These are phyloP conservation scores for Alternaria longipes DNA, from an alignment of 2,329 filamentous ascomycete genomes.

Conservation along the genomic window DNA sequence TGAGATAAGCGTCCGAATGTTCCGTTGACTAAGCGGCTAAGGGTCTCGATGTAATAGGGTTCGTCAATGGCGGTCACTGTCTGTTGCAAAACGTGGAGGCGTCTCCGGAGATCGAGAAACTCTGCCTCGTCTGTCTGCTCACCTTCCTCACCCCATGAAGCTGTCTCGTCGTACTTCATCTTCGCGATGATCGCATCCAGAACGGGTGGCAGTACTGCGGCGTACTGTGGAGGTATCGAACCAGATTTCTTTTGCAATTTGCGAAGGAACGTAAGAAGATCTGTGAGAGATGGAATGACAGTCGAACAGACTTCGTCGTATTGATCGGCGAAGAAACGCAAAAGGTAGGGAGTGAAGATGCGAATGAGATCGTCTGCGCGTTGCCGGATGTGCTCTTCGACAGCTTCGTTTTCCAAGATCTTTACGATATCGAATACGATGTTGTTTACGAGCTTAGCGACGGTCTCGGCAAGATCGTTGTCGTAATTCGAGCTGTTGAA, in stretches of 20 bases:
- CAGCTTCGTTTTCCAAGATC: conserved; percentile 76
- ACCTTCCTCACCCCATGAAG: conserved; percentile 90
- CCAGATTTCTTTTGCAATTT: conserved; percentile 73
- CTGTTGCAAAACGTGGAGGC: conserved; percentile 90
- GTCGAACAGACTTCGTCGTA: conserved; percentile 98
- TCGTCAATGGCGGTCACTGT: conserved; percentile 91
- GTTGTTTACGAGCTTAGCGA: conserved; percentile 94
- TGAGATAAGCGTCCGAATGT: conserved; percentile 85
- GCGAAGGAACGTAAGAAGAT: conserved; percentile 88
- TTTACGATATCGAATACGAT: conserved; percentile 87
- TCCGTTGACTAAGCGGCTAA: conserved; percentile 86
- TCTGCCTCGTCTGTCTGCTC: conserved; percentile 97
- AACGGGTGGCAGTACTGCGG: conserved; percentile 85
- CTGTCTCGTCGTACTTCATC: conserved; percentile 97
- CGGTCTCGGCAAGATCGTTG: conserved; percentile 91
- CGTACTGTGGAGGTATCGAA: conserved; percentile 76
- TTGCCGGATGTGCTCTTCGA: conserved; percentile 70
- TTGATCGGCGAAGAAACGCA: conserved; percentile 96
- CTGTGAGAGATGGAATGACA: conserved; percentile 91
- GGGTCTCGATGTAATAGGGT: conserved; percentile 82
- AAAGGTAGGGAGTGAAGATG: conserved; percentile 82
- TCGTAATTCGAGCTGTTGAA: conserved; percentile 87
- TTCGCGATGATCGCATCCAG: conserved; percentile 92
- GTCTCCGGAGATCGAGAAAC: conserved; percentile 92
- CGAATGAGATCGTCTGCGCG: conserved; percentile 84